A percentile compares a stretch with the other conserved stretches of the same genome.
Evolutionary conservation across 1,284 basidiomycete species (phyloP).

Genomic region (Cutaneotrichosporon arboriforme): DNA sequence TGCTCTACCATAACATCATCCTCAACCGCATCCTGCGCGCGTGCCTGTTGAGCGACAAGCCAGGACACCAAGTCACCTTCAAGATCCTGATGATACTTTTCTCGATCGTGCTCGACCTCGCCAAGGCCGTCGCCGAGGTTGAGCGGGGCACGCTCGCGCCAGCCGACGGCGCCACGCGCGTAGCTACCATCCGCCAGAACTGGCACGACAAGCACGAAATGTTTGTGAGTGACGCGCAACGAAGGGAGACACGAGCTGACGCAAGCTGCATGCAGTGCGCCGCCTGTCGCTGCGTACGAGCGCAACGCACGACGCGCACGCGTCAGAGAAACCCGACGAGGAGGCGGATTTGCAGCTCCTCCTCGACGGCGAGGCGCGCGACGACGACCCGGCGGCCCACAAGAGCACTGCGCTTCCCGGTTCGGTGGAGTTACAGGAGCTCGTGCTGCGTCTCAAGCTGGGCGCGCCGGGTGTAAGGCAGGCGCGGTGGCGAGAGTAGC

Average conservation of each 20-base stretch:
- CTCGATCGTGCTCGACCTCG: conserved; percentile 64
- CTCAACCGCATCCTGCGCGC: conserved; percentile 71
- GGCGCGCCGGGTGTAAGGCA: neutral
- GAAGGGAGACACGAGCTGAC: neutral
- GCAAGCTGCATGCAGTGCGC: conserved; percentile 37
- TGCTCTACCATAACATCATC: conserved; percentile 62
- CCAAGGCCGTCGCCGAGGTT: conserved; percentile 62
- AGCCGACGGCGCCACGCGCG: conserved; percentile 53
- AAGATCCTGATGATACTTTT: conserved; percentile 63
- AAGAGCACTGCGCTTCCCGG: conserved; percentile 3
- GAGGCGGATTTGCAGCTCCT: conserved; percentile 28
- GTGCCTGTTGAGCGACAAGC: conserved; percentile 60
- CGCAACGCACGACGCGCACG: neutral
- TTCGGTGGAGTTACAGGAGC: conserved; percentile 21
- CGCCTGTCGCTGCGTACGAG: conserved; percentile 31
- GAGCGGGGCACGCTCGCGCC: conserved; percentile 57
- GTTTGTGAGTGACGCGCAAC: conserved; percentile 53
- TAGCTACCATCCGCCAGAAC: conserved; percentile 55
- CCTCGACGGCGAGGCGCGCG: conserved; percentile 19
- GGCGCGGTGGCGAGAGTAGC: neutral
- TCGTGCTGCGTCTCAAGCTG: conserved; percentile 24
- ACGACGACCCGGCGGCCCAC: conserved; percentile 5
- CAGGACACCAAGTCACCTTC: conserved; percentile 59
- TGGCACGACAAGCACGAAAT: conserved; percentile 57
- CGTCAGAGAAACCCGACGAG: neutral